These are phyloP conservation scores for Neofusicoccum laricinum DNA, from an alignment of 2,329 filamentous ascomycete genomes.

Conservation along the genomic window DNA sequence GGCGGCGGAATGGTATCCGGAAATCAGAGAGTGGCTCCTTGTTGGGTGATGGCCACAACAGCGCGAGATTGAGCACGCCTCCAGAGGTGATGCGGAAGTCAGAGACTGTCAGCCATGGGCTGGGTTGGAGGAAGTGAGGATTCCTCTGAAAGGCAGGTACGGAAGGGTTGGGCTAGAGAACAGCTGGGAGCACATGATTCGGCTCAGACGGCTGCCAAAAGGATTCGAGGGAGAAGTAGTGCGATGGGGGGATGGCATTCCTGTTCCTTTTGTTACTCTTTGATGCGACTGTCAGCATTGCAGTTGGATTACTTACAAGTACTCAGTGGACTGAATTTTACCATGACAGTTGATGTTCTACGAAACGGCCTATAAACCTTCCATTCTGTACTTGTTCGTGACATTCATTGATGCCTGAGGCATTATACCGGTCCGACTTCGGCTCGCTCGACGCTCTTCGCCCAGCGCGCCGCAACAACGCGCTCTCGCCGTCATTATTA, in stretches of 20 bases:
- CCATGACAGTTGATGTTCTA: too few species aligned
- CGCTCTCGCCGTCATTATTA: not conserved
- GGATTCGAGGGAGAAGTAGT: not conserved
- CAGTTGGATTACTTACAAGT: rapidly evolving
- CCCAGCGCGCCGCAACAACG: not conserved
- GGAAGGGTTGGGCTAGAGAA: not conserved
- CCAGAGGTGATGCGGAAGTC: not conserved
- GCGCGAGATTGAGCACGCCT: not conserved
- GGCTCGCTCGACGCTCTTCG: too few species aligned
- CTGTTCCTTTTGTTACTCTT: not conserved
- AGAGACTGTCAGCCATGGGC: not conserved
- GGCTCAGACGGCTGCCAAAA: not conserved
- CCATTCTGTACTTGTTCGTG: too few species aligned
- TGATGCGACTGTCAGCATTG: not conserved
- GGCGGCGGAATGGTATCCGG: not conserved
- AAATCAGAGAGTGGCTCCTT: not conserved
- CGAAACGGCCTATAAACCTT: too few species aligned
- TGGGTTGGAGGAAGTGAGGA: not conserved
- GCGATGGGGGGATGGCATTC: not conserved
- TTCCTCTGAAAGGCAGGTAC: not conserved
- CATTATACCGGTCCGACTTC: too few species aligned
- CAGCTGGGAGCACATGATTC: not conserved
- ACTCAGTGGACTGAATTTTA: too few species aligned
- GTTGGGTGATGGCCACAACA: not conserved
- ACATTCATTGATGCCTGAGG: not conserved